Evolutionary conservation across 371 early-diverging fungal genomes (phyloP).

Genomic region (Circinella minor): DNA sequence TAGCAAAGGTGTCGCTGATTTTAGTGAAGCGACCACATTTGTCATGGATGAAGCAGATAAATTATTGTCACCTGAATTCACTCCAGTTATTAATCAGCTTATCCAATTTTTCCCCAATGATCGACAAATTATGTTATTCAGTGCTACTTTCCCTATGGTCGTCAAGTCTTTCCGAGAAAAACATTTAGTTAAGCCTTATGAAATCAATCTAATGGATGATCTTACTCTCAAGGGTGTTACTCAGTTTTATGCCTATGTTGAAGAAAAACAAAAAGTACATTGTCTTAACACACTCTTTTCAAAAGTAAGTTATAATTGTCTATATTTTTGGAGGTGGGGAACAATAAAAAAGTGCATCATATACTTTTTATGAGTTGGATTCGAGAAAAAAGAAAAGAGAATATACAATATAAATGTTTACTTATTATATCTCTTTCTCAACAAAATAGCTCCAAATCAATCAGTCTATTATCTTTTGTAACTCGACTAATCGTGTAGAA

Average conservation of each 20-base stretch:
- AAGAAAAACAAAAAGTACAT: conserved; percentile 98
- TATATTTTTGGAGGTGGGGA: too few relatives aligned
- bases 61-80: conserved; percentile 94
- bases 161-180: conserved; percentile 97
- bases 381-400: too few relatives aligned
- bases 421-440: too few relatives aligned
- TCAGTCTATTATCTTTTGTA: conserved; percentile 99
- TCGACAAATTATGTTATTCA: conserved; percentile 96
- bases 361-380: too few relatives aligned
- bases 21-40: conserved; percentile 85
- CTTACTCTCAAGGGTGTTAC: conserved; percentile 96
- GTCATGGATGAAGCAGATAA: conserved; percentile 99
- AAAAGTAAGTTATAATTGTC: conserved; percentile 59
- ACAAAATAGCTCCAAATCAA: conserved; percentile 88
- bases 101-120: conserved; percentile 81
- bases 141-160: conserved; percentile 98
- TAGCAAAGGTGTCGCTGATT: conserved; percentile 85
- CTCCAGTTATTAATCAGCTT: conserved; percentile 95
- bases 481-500: conserved; percentile 97
- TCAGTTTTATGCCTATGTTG: conserved; percentile 99
- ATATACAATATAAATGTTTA: too few relatives aligned
- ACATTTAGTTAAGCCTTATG: conserved; percentile 92
- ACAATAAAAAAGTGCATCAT: too few relatives aligned
- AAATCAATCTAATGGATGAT: conserved; percentile 99
- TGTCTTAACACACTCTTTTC: conserved; percentile 97